Base-by-base conservation (phyloP, 2,329 filamentous ascomycete species). In the Aureobasidium lini region DNA sequence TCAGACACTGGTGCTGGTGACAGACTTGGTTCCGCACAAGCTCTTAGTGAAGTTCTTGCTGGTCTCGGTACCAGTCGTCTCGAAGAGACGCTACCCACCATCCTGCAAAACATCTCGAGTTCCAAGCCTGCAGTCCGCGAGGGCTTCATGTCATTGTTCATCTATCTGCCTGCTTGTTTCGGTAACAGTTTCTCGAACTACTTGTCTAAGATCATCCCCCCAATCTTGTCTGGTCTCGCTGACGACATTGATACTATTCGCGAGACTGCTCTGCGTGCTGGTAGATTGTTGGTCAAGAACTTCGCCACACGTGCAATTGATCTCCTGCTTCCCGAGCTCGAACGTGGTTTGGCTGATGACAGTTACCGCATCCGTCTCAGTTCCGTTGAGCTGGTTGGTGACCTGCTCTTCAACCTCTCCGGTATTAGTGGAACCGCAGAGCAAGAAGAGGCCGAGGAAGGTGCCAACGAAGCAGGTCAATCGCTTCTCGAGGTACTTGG, bases 91-190 rank as follows among this genome's bases (percentile, higher is more conserved):
- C 79, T 99, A 47, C 95, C 94, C 40, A 96, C 93, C 11, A 96
- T 99, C 66, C 77, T 99, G 42, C 93, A 97, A 69, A 99, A 99
- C 69, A 93, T 96, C 65, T 86, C 90, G 66, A 97, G 93, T 68
- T 84, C 87, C 66, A 96, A 96, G 75, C 73, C 94, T 16, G 85
- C 91, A 58, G 90, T 99, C 64, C 86, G 94, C 67, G 94, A 99
- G 79, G 94, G 94, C 47, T 99, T 99, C 78, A 99, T 99, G 94
- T 96, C 94, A 7, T 82, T 99, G 42, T 99, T 99, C 76, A 97
- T 99, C 66, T 99, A 96, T 82, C 84, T 99, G 77, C 94, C 94
- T 11, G 94, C 96, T 57, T 99, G 94, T 76, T 99, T 99, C 68
- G 94, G 94, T 69, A 99, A 99, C 81, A 95, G 92, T 73, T 99